A percentile compares a stretch with the other conserved stretches of the same genome.
Conservation (phyloP, 305 asterid genomes). For the Rubia balearica region DNA sequence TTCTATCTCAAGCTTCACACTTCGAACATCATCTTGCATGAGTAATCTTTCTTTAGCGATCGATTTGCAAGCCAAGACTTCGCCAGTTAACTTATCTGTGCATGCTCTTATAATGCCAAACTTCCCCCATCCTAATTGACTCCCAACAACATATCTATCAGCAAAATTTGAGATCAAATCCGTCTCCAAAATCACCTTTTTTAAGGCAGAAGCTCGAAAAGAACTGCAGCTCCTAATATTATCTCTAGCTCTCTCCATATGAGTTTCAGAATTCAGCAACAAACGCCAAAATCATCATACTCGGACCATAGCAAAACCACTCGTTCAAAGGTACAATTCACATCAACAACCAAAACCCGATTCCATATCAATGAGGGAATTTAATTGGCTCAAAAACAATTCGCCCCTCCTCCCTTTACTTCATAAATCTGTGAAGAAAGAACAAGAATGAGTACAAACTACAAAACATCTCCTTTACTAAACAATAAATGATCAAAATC, state of each 20-base stretch:
- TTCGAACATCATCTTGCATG: slow-evolving; percentile 39
- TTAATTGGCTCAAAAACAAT: background rate
- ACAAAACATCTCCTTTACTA: slow-evolving; percentile 5
- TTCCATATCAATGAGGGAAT: slow-evolving; percentile 11
- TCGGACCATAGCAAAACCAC: background rate
- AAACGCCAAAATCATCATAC: background rate
- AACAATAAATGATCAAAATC: background rate
- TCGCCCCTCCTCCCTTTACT: slow-evolving; percentile 20
- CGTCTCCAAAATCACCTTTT: slow-evolving; percentile 30
- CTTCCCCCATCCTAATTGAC: slow-evolving; percentile 54
- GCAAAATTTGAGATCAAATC: slow-evolving; percentile 33
- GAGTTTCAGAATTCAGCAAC: slow-evolving; percentile 12
- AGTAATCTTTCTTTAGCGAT: slow-evolving; percentile 44
- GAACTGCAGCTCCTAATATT: slow-evolving; percentile 23
- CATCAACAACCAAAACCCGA: slow-evolving; percentile 10
- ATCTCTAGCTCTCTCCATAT: slow-evolving; percentile 25
- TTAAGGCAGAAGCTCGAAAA: slow-evolving; percentile 29
- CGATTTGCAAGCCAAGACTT: slow-evolving; percentile 57
- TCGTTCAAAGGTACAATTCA: slow-evolving; percentile 7
- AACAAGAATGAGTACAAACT: slow-evolving; percentile 20
- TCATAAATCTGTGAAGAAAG: slow-evolving; percentile 16
- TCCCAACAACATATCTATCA: slow-evolving; percentile 40
- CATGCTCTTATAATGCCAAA: slow-evolving; percentile 54
- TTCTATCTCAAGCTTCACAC: slow-evolving; percentile 57
- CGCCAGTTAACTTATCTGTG: slow-evolving; percentile 41